Base-by-base conservation (phyloP, 306 rosid genomes). In the Prunus davidiana region DNA sequence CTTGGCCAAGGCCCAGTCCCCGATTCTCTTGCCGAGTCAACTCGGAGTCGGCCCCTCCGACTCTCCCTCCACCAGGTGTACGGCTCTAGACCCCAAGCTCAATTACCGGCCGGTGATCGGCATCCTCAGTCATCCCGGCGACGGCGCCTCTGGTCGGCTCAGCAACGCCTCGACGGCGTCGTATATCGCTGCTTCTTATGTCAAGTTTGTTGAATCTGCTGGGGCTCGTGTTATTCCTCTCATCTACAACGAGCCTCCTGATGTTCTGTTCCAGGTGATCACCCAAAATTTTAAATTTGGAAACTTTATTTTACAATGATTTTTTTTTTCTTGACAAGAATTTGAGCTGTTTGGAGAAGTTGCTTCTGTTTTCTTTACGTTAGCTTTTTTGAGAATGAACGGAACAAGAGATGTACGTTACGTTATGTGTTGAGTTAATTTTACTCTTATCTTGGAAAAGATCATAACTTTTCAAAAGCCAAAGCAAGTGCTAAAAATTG, bases 181-280 rank as follows among this genome's bases (percentile, higher is more conserved):
- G 19, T 83, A 87, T 65, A 91, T 93, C 67, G 93, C 93, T 12
- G 98, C 98, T 14, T 93, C 98, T 5, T 93, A 93, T 62, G 98
- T 93, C 24, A 93, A 91, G 71, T 91, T 93, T 62, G 92, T 79
- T 28, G 97, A 93, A 65, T 86, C 96, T 10, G 96, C 93, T 13
- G 97, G 98, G 14, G 98, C 98, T 60, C 80, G 98, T 24, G 98
- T 91, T 45, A 81, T 93, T 80, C 97, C 98, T 27, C 91, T 93
- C 25, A 83, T 93, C 75, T 93, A 80, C 58, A 93, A 67, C 60
- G 96, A 93, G 74, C 89, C 97, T 24, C 61, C 67, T 13, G 87
- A 89, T 47, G 67, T 78, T 77, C 87, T 91, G 73, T 79, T 81
- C 76, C 82, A 88, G 97, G 93, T 89, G 60, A 51, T 56, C 55